A percentile compares a stretch with the other conserved stretches of the same genome.
Conservation (phyloP, 1,284 basidiomycete species). For the Caloboletus firmus region DNA sequence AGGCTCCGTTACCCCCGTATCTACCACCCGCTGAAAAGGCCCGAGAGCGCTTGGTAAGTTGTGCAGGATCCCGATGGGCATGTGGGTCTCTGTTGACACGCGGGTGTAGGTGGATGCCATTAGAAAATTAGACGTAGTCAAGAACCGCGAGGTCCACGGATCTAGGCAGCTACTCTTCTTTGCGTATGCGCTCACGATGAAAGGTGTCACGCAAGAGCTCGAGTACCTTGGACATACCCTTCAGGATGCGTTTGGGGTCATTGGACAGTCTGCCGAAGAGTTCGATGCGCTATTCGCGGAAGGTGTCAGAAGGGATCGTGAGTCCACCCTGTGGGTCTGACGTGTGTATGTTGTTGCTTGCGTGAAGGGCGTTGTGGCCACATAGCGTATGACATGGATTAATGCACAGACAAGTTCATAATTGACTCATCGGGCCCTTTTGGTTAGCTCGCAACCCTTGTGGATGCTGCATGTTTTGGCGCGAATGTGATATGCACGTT, state of each 20-base stretch:
- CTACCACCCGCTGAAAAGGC: constrained; percentile 89
- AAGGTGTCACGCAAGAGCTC: constrained; percentile 85
- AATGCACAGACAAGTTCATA: constrained; percentile 7
- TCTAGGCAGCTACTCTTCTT: constrained; percentile 90
- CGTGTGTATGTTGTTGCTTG: background rate
- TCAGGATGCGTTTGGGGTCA: constrained; percentile 88
- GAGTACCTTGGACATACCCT: constrained; percentile 75
- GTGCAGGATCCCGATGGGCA: background rate
- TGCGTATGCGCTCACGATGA: constrained; percentile 92
- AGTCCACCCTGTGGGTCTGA: constrained; percentile 21
- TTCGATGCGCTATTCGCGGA: constrained; percentile 65
- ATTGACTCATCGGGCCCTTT: background rate
- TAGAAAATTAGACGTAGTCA: constrained; percentile 81
- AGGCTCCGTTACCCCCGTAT: constrained; percentile 91
- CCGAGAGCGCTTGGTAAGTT: constrained; percentile 69
- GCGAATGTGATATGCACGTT: constrained; percentile 6
- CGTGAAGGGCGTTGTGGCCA: background rate
- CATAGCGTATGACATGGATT: constrained; percentile 6
- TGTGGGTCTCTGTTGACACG: background rate
- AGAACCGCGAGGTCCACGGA: constrained; percentile 67
- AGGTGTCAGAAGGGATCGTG: constrained; percentile 3
- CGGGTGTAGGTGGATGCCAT: constrained; percentile 69
- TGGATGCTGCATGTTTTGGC: constrained; percentile 10
- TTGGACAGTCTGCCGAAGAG: constrained; percentile 65
- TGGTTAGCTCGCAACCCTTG: constrained; percentile 4